Evolutionary conservation across 352 stramenopile species (phyloP), one percentile per base, ranked within the genome.

Genomic region (Elongisporangium undulatum): DNA sequence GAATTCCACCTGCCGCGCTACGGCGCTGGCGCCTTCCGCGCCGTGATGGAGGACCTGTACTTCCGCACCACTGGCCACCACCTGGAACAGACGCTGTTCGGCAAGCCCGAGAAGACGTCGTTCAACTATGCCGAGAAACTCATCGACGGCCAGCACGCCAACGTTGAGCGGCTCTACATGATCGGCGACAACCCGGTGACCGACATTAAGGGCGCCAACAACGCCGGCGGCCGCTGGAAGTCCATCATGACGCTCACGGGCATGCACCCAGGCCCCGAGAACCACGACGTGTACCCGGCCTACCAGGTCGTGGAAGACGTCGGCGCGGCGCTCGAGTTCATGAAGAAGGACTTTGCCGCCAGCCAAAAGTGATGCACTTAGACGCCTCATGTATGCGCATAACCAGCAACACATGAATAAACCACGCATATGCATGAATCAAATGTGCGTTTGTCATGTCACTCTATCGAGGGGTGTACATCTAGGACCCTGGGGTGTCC

Each of bases 161-260:
- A 84, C 41, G 78, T 94, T 5, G 67, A 89, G 52, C 69, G 75
- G 41, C 85, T 95, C 59, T 95, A 95, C 72, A 95, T 95, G 86
- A 74, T 95, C 22, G 86, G 86, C 51, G 86, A 95, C 68, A 95
- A 95, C 66, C 84, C 86, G 1, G 70, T 67, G 61, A 94, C 86
- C 15, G 86, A 95, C 53, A 90, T 95, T 69, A 78, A 86, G 52
- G 86, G 86, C 8, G 86, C 86, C 17, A 93, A 94, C 34, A 66
- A 75, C 22, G 79, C 79, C 16, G 84, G 82, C 39, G 79, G 79
- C 1, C 79, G 84, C 24, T 95, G 86, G 86, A 90, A 89, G 63
- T 92, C 84, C n/a, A 72, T 95, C 22, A 67, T 95, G 9, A 94
- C 84, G 48, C 75, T 90, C 48, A 92, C 86, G 24, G 86, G 86